phyloP scores from a whole-genome alignment of 1,284 basidiomycete species.

The Pyrrhoderma noxium region DNA sequence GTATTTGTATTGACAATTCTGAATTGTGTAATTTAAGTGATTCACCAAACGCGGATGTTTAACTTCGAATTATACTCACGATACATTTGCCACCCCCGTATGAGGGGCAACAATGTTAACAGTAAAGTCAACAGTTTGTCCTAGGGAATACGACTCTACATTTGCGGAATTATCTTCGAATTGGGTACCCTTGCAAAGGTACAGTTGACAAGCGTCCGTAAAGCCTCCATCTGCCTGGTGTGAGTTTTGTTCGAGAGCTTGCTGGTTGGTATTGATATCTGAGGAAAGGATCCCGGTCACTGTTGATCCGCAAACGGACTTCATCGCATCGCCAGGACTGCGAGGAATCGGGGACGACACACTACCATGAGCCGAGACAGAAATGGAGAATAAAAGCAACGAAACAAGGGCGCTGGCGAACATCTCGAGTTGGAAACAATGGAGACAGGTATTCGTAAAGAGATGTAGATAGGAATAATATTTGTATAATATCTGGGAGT shows the following conservation, averaged over 20 bases:
- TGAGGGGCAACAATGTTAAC: slow-evolving; percentile 3
- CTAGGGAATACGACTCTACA: not conserved
- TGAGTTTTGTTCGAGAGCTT: slow-evolving; percentile 4
- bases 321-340: not conserved
- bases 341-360: not conserved
- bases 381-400: not conserved
- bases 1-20: slow-evolving; percentile 3
- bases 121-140: not conserved
- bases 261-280: slow-evolving; percentile 7
- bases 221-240: not conserved
- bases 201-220: slow-evolving; percentile 3
- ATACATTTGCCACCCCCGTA: slow-evolving; percentile 4
- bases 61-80: not conserved
- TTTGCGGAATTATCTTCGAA: slow-evolving; percentile 4
- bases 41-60: not conserved
- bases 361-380: not conserved
- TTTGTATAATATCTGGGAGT: no score
- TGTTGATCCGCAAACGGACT: not conserved
- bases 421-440: no score
- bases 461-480: no score
- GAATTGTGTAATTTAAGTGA: not conserved
- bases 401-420: not conserved
- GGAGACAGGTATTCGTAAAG: no score
- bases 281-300: not conserved
- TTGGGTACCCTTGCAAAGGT: slow-evolving; percentile 3